These are phyloP conservation scores for Magnolia officinalis DNA, from an alignment of 164 flowering plant species.

Conservation along the genomic window DNA sequence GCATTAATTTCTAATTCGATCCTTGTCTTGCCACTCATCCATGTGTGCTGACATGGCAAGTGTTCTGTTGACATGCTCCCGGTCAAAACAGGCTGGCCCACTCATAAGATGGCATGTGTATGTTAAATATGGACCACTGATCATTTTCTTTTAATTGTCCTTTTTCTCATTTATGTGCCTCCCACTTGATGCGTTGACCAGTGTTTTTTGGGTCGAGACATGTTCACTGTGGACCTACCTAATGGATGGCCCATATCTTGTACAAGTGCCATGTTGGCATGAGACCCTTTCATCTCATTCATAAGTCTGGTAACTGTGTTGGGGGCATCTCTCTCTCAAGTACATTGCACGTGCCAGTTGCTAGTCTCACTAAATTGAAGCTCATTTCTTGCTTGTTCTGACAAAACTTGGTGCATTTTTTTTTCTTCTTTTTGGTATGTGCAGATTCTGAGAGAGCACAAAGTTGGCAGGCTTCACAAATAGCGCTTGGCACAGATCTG, in stretches of 20 bases:
- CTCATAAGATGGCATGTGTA: too few species aligned
- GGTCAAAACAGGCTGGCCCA: too few species aligned
- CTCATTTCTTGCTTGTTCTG: background rate
- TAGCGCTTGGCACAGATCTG: conserved; percentile 32
- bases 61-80: too few species aligned
- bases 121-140: too few species aligned
- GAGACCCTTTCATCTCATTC: background rate
- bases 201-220: too few species aligned
- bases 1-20: too few species aligned
- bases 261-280: background rate
- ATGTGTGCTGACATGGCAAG: too few species aligned
- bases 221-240: too few species aligned
- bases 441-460: conserved; percentile 42
- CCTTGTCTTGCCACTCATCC: too few species aligned
- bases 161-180: too few species aligned
- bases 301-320: background rate
- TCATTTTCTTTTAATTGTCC: too few species aligned
- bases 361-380: background rate
- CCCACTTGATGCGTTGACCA: too few species aligned
- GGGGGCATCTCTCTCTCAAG: background rate
- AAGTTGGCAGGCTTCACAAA: conserved; percentile 26
- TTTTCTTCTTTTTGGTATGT: background rate
- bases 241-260: background rate
- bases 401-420: background rate
- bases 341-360: background rate